Evolutionary conservation across 805 yeast genomes (phyloP).

Genomic region (Ogataea nitratoaversa): DNA sequence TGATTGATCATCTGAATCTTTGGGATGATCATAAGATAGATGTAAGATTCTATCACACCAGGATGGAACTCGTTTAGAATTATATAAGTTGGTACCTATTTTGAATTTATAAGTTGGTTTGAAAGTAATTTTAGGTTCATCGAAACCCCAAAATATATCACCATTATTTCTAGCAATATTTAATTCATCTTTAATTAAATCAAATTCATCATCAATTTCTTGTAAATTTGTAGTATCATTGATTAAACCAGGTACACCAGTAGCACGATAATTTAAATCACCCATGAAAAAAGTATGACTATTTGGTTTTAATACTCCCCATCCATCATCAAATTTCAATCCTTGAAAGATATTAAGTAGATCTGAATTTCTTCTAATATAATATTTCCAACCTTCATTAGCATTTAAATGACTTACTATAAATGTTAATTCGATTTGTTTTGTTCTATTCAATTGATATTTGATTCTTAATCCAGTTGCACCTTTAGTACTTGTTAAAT

Average conservation of each 20-base stretch:
- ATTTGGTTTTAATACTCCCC: constrained; percentile 45
- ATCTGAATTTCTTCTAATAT: constrained; percentile 49
- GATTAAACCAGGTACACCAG: constrained; percentile 15
- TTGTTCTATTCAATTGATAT: constrained; percentile 21
- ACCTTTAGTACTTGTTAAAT: constrained; percentile 68
- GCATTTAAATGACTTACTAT: constrained; percentile 75
- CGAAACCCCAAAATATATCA: constrained; percentile 55
- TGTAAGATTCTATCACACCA: constrained; percentile 88
- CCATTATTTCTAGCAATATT: constrained; percentile 36
- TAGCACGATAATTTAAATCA: constrained; percentile 76
- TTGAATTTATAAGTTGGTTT: constrained; percentile 77
- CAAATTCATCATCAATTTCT: constrained; percentile 10
- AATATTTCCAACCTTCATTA: constrained; percentile 56
- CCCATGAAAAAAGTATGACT: constrained; percentile 74
- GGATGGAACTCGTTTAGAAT: constrained; percentile 63
- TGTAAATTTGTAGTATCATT: too few species aligned
- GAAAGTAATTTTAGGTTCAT: constrained; percentile 62
- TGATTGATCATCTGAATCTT: constrained; percentile 2
- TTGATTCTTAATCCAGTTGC: constrained; percentile 58
- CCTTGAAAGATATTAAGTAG: constrained; percentile 45
- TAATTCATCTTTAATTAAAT: constrained; percentile 46
- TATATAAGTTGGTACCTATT: constrained; percentile 42
- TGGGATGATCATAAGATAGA: constrained; percentile 36
- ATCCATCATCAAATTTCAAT: constrained; percentile 56
- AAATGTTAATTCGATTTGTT: constrained; percentile 47